Conservation (phyloP, 2,329 filamentous ascomycete genomes). For the Ophiostoma sp. region DNA sequence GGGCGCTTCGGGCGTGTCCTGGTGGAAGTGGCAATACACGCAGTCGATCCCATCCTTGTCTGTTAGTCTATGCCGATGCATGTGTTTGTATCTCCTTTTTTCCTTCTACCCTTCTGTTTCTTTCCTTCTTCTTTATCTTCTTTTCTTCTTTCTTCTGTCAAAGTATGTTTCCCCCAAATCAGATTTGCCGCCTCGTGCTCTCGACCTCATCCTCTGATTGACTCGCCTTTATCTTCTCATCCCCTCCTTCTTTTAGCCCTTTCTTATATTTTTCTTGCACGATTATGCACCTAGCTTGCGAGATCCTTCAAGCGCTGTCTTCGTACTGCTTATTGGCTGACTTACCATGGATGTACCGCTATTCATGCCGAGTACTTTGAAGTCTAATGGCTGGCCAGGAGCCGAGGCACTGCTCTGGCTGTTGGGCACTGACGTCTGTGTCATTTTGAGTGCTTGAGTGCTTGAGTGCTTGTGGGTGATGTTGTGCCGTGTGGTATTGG, state of each 20-base stretch:
- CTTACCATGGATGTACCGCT: constrained; percentile 46
- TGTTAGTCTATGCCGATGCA: neutral
- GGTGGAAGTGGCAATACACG: constrained; percentile 51
- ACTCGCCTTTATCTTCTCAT: neutral
- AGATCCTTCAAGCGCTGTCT: neutral
- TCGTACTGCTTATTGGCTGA: neutral
- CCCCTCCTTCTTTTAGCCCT: neutral
- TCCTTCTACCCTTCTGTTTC: neutral
- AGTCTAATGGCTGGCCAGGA: constrained; percentile 36
- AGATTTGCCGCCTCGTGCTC: neutral
- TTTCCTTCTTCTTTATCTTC: neutral
- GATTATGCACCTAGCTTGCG: neutral
- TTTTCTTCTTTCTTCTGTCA: neutral
- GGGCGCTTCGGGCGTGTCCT: constrained; percentile 45
- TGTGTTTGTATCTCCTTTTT: neutral
- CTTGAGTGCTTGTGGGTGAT: neutral
- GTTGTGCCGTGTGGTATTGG: neutral
- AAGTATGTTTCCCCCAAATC: too few relatives aligned
- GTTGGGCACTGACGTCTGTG: constrained; percentile 1
- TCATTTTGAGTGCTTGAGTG: neutral
- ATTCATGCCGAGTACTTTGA: constrained; percentile 52
- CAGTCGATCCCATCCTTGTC: constrained; percentile 54
- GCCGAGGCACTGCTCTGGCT: neutral
- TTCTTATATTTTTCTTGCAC: neutral
- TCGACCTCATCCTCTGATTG: neutral